A percentile compares a stretch with the other conserved stretches of the same genome.
Evolutionary conservation across 371 early-diverging fungal genomes (phyloP).

Genomic region (Haplosporangium sp.): DNA sequence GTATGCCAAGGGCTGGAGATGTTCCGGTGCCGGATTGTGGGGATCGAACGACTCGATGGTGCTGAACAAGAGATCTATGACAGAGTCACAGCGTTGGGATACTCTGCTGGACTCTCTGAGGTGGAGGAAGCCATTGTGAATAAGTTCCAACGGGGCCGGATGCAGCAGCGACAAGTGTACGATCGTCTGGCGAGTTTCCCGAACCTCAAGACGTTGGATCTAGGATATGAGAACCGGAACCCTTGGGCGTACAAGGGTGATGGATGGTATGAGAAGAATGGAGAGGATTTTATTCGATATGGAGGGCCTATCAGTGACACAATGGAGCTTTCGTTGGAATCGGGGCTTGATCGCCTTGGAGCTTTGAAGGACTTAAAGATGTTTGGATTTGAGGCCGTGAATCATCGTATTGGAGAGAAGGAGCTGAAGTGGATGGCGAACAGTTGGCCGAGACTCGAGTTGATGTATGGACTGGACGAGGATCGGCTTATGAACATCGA

Average conservation of each 20-base stretch:
- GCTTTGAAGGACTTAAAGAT: background rate
- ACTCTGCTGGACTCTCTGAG: background rate
- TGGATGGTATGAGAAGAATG: conserved; percentile 1
- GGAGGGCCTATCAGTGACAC: background rate
- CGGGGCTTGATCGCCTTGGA: background rate
- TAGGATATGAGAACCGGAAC: conserved; percentile 2
- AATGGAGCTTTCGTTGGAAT: conserved; percentile 3
- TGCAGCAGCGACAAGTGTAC: conserved; percentile 12
- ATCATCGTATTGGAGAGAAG: background rate
- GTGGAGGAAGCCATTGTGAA: background rate
- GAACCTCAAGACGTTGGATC: conserved; percentile 8
- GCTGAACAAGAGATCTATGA: background rate
- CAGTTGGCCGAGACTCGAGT: conserved; percentile 1
- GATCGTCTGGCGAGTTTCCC: conserved; percentile 4
- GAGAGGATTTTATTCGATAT: background rate
- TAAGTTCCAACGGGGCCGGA: background rate
- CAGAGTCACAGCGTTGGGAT: background rate
- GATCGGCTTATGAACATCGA: background rate
- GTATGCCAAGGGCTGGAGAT: conserved; percentile 14
- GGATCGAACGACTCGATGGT: conserved; percentile 4
- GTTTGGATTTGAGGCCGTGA: conserved; percentile 1
- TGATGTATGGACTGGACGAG: background rate
- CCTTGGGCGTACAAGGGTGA: background rate
- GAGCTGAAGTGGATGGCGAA: conserved; percentile 14
- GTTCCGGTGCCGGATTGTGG: conserved; percentile 11